A percentile compares a stretch with the other conserved stretches of the same genome.
Evolutionary conservation across 2,329 filamentous ascomycete genomes (phyloP).

Genomic region (Eutypella sp.): DNA sequence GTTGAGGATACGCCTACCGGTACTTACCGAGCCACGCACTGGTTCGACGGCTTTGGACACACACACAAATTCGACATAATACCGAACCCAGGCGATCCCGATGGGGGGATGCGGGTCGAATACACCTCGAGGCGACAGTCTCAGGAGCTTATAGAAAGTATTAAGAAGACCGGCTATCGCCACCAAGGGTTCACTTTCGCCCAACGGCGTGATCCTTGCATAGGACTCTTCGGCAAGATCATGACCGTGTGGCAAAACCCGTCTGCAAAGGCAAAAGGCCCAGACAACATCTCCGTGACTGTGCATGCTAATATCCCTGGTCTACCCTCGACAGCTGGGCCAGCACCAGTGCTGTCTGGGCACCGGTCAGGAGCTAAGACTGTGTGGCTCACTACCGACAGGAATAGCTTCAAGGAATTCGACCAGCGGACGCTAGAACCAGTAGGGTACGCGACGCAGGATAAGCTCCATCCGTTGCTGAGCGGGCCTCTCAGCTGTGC

Average conservation of each 20-base stretch:
- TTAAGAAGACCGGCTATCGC: constrained; percentile 52
- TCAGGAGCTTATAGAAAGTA: constrained; percentile 55
- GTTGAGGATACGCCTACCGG: constrained; percentile 54
- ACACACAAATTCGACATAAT: constrained; percentile 69
- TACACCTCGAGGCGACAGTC: constrained; percentile 70
- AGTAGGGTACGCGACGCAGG: constrained; percentile 57
- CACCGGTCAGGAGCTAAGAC: constrained; percentile 39
- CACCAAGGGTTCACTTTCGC: constrained; percentile 59
- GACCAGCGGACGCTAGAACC: constrained; percentile 70
- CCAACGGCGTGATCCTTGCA: constrained; percentile 68
- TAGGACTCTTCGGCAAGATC: constrained; percentile 66
- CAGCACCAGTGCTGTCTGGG: constrained; percentile 17
- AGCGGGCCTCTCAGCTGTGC: constrained; percentile 63
- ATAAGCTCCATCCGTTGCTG: constrained; percentile 60
- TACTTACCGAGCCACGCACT: constrained; percentile 62
- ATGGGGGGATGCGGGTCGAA: constrained; percentile 41
- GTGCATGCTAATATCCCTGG: constrained; percentile 62
- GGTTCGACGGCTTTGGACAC: constrained; percentile 76
- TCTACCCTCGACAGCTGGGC: constrained; percentile 26
- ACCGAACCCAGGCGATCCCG: constrained; percentile 20
- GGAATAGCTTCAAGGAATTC: constrained; percentile 52
- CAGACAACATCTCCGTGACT: constrained; percentile 61
- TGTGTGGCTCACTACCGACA: constrained; percentile 55
- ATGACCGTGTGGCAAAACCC: constrained; percentile 52
- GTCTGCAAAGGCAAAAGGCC: constrained; percentile 17